Conservation (phyloP, 2,329 filamentous ascomycete species). For the Trichoderma harzianum region DNA sequence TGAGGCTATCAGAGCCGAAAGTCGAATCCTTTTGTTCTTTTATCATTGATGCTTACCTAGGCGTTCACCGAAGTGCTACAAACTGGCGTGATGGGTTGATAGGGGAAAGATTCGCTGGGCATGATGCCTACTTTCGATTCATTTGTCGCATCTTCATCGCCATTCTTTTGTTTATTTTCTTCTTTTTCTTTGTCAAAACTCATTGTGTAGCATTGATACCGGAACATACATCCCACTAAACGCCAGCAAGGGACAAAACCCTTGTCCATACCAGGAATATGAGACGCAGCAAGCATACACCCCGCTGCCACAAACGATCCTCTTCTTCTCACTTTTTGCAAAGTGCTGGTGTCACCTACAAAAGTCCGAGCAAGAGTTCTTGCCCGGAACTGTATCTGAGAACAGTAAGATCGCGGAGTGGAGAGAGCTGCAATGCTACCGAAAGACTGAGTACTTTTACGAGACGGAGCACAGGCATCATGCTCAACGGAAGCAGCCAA, state of each 20-base stretch:
- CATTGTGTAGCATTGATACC: background rate
- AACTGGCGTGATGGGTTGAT: background rate
- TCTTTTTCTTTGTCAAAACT: background rate
- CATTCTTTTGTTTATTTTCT: background rate
- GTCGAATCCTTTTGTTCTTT: background rate
- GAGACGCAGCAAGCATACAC: background rate
- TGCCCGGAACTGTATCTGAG: background rate
- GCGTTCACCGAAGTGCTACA: background rate
- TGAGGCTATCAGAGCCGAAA: background rate
- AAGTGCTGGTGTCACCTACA: background rate
- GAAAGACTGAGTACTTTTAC: background rate
- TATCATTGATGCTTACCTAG: background rate
- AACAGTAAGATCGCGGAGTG: background rate
- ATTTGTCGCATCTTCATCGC: background rate
- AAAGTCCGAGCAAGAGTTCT: background rate
- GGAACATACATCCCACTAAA: background rate
- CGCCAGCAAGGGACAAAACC: background rate
- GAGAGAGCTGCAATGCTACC: background rate
- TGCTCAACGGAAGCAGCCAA: background rate
- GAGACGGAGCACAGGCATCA: background rate
- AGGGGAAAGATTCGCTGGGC: background rate
- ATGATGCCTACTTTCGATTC: background rate
- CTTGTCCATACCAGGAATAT: background rate
- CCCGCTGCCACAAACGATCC: background rate
- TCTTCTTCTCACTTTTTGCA: background rate